A percentile compares a stretch with the other conserved stretches of the same genome.
Evolutionary conservation across 2,329 filamentous ascomycete genomes (phyloP).

Genomic region (Albifimbria verrucaria): DNA sequence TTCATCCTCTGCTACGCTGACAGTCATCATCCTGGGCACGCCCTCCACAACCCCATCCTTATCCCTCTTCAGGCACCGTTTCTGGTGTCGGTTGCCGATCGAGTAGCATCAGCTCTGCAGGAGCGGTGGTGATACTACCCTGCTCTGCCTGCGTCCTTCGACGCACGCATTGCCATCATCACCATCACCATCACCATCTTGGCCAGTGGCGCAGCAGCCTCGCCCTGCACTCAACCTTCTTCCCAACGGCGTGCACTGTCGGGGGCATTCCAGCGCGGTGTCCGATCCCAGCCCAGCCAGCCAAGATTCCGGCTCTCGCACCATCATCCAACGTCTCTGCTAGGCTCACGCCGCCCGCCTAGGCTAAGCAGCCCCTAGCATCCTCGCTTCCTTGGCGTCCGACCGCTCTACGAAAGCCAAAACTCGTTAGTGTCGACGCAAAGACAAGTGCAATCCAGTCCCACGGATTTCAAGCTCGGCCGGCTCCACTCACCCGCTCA

Average conservation of each 20-base stretch:
- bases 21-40: neutral
- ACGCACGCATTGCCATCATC: too few species aligned
- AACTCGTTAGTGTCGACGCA: conserved; percentile 23
- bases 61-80: neutral
- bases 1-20: too few species aligned
- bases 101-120: neutral
- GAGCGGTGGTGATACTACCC: too few species aligned
- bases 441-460: conserved; percentile 30
- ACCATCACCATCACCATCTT: too few species aligned
- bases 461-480: conserved; percentile 23
- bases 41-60: neutral
- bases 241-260: neutral
- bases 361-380: conserved; percentile 10
- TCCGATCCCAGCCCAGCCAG: neutral
- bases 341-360: neutral
- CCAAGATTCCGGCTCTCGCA: neutral
- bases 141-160: too few species aligned
- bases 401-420: neutral
- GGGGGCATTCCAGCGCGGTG: neutral
- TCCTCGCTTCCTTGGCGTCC: conserved; percentile 1
- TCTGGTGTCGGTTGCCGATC: neutral
- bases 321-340: neutral
- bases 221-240: too few species aligned
- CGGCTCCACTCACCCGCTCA: conserved; percentile 11
- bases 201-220: too few species aligned